Conservation (phyloP, 495 filamentous ascomycete species). For the Podospora didyma region DNA sequence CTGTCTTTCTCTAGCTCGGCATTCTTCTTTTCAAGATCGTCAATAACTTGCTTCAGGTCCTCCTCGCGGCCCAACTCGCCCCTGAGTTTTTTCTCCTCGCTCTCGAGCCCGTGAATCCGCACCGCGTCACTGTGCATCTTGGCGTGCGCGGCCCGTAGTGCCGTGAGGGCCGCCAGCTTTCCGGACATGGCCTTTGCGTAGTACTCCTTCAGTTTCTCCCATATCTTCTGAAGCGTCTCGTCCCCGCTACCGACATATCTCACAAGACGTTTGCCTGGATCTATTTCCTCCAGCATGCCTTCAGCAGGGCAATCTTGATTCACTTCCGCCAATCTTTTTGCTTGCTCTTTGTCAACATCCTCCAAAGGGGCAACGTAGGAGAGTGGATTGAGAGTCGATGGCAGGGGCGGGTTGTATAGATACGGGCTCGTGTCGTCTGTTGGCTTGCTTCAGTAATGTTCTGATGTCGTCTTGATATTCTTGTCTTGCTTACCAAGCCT, state of each 20-base stretch:
- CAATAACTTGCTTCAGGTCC: too few species aligned
- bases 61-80: not conserved
- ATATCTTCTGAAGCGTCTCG: not conserved
- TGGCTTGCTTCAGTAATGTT: too few species aligned
- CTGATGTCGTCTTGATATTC: too few species aligned
- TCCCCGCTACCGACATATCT: not conserved
- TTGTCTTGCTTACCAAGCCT: too few species aligned
- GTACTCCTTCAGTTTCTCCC: not conserved
- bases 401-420: too few species aligned
- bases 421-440: too few species aligned
- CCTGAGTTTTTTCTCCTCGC: not conserved
- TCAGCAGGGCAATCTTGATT: not conserved
- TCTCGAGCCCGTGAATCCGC: not conserved
- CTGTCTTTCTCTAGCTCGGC: not conserved
- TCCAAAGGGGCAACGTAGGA: too few species aligned
- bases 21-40: conserved; percentile 8
- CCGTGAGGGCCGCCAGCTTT: not conserved
- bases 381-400: not conserved
- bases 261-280: not conserved
- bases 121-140: not conserved
- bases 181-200: not conserved
- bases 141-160: not conserved
- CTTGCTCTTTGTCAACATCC: not conserved
- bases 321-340: not conserved
- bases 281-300: not conserved